phyloP scores from a whole-genome alignment of 1,284 basidiomycete genomes.

The Boletus mariae region DNA sequence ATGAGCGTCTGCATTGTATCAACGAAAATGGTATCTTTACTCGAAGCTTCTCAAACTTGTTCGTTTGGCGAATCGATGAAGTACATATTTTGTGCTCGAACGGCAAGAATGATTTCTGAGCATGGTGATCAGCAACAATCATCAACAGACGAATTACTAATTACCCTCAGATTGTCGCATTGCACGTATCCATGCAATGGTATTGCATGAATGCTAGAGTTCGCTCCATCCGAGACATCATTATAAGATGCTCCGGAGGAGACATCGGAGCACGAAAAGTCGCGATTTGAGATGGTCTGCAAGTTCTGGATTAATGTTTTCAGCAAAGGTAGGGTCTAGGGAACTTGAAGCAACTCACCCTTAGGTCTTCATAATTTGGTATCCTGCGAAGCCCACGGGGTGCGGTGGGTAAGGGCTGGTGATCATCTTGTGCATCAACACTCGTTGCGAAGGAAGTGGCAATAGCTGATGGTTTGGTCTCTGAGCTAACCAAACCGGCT shows the following conservation, averaged over 20 bases:
- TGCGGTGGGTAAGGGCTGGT: background rate
- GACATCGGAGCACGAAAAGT: background rate
- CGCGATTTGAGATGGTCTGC: background rate
- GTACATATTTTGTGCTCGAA: background rate
- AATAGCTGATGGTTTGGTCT: background rate
- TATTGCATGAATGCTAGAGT: background rate
- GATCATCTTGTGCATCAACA: slow-evolving; percentile 10
- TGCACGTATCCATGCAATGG: background rate
- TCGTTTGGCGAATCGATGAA: background rate
- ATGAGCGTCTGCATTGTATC: background rate
- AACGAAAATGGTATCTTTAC: slow-evolving; percentile 6
- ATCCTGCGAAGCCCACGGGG: slow-evolving; percentile 21
- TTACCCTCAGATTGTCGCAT: slow-evolving; percentile 2
- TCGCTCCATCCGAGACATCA: background rate
- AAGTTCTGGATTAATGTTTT: background rate
- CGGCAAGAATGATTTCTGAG: slow-evolving; percentile 9
- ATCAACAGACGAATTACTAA: background rate
- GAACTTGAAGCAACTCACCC: slow-evolving; percentile 3
- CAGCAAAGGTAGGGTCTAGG: background rate
- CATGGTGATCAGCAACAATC: background rate
- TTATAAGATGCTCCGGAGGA: slow-evolving; percentile 3
- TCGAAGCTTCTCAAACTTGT: slow-evolving; percentile 5
- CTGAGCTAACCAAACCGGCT: background rate
- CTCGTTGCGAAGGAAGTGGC: slow-evolving; percentile 24
- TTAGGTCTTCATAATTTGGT: slow-evolving; percentile 17